Percentiles rank a stretch among this genome's conserved stretches.
Conservation (phyloP, 306 rosid genomes). For the Neltuma alba region DNA sequence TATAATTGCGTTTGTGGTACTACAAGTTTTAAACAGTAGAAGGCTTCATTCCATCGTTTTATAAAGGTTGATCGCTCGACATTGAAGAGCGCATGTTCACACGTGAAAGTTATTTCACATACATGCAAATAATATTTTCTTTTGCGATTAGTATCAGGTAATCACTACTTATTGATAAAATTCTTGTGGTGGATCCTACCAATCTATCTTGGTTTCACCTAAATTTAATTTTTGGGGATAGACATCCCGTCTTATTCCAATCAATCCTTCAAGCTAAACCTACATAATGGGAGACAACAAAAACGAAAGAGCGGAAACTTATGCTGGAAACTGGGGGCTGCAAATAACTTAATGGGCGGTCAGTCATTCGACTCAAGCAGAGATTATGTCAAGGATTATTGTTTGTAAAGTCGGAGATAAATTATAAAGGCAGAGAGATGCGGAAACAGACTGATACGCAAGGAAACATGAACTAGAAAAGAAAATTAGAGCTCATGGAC, state of each 20-base stretch:
- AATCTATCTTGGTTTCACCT: not conserved
- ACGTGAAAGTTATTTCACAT: not conserved
- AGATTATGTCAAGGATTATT: not conserved
- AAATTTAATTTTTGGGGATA: not conserved
- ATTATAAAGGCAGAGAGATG: not conserved
- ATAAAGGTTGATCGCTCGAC: not conserved
- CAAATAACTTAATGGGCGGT: not conserved
- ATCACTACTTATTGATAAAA: not conserved
- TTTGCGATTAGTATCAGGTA: not conserved
- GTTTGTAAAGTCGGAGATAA: not conserved
- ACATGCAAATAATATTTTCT: not conserved
- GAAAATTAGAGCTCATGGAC: not conserved
- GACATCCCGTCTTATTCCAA: not conserved
- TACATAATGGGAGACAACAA: not conserved
- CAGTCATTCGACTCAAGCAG: not conserved
- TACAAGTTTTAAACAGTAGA: not conserved
- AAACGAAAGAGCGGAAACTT: not conserved
- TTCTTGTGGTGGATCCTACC: not conserved
- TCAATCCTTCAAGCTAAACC: not conserved
- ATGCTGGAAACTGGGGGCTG: not conserved
- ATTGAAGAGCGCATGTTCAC: not conserved
- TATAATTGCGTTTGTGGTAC: constrained; percentile 17
- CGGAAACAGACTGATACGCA: not conserved
- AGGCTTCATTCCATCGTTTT: not conserved
- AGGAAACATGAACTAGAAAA: constrained; percentile 11